Conservation (phyloP, 2,329 filamentous ascomycete species). For the Aspergillus tamarii region DNA sequence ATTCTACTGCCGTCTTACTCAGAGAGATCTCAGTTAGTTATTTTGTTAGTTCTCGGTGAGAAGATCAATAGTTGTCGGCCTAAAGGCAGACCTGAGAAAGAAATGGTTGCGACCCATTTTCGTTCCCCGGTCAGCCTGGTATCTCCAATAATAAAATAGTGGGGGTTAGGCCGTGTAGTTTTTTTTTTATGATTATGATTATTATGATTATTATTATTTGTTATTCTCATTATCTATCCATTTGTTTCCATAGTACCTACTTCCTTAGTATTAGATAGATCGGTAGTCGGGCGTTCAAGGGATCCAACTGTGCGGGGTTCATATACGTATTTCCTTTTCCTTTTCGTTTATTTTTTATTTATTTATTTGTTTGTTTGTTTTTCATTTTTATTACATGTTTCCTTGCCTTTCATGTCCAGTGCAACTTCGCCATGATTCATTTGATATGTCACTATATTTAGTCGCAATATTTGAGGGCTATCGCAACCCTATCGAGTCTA, state of each 20-base stretch:
- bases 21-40: neutral
- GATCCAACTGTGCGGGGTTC: neutral
- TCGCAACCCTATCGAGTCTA: neutral
- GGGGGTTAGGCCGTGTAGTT: neutral
- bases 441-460: neutral
- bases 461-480: neutral
- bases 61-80: neutral
- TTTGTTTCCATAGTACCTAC: neutral
- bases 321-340: neutral
- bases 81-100: conserved; percentile 6
- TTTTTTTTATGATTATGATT: neutral
- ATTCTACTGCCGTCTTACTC: neutral
- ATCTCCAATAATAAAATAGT: neutral
- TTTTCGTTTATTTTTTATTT: neutral
- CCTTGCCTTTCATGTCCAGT: neutral
- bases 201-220: neutral
- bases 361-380: too few species aligned
- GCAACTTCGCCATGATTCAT: neutral
- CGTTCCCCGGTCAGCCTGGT: neutral
- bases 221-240: neutral
- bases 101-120: conserved; percentile 1
- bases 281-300: neutral
- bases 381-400: neutral
- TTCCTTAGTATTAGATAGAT: neutral
- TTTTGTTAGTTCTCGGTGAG: neutral